Evolutionary conservation across 2,329 filamentous ascomycete genomes (phyloP).

Genomic region (Pseudogymnoascus destructans): DNA sequence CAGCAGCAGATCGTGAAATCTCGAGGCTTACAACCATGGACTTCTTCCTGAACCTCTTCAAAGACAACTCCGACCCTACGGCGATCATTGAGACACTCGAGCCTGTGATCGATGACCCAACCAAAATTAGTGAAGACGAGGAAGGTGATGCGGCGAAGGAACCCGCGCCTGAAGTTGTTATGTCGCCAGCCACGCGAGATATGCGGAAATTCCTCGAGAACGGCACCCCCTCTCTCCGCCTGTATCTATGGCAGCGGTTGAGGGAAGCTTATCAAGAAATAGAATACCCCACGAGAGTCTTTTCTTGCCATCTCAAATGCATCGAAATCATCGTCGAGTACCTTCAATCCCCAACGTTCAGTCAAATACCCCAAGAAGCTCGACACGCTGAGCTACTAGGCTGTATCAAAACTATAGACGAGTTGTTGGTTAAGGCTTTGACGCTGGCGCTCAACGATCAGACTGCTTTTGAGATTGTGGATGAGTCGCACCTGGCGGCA

Average conservation of each 20-base stretch:
- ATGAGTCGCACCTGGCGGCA: slow-evolving; percentile 61
- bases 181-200: slow-evolving; percentile 45
- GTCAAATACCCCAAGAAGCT: slow-evolving; percentile 42
- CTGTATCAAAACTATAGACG: slow-evolving; percentile 67
- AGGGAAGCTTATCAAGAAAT: slow-evolving; percentile 79
- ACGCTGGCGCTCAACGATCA: slow-evolving; percentile 52
- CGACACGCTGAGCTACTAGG: slow-evolving; percentile 61
- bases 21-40: slow-evolving; percentile 91
- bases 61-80: slow-evolving; percentile 67
- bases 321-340: slow-evolving; percentile 72
- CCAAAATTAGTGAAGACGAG: slow-evolving; percentile 14
- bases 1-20: slow-evolving; percentile 80
- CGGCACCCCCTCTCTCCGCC: slow-evolving; percentile 67
- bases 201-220: slow-evolving; percentile 74
- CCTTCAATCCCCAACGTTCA: slow-evolving; percentile 45
- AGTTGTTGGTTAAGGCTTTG: slow-evolving; percentile 60
- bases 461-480: slow-evolving; percentile 71
- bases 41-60: slow-evolving; percentile 85
- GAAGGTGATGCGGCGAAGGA: slow-evolving; percentile 15
- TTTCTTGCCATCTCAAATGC: slow-evolving; percentile 74
- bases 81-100: slow-evolving; percentile 84
- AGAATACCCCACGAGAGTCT: slow-evolving; percentile 72
- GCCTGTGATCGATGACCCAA: slow-evolving; percentile 59
- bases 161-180: slow-evolving; percentile 10
- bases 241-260: slow-evolving; percentile 86